Base-by-base conservation (phyloP, 768 basidiomycete genomes). In the Mycena galericulata region DNA sequence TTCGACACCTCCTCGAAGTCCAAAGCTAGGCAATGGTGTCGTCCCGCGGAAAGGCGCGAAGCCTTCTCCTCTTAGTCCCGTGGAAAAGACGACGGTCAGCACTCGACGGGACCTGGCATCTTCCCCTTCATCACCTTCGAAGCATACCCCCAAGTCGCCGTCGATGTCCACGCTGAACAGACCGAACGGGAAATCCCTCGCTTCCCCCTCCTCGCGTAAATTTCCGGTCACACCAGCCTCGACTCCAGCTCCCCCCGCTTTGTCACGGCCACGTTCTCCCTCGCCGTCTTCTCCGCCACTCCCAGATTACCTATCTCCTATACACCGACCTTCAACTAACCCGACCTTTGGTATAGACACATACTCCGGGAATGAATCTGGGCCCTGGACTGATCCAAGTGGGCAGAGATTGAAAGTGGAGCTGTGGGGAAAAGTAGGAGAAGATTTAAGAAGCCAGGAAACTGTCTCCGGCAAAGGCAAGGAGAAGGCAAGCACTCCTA, bases 321-420 rank as follows among this genome's bases (percentile, higher is more conserved):
- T 94, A 54, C 95, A 96, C 76, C 85, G 82, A 26, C 92, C 95
- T 5, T 97, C 96, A 1, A 96, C 92, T 1, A 93, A 95, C 76
- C 96, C 96, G 1, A 78, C 82, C 26, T 97, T 95, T 72, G 61
- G 83, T 1, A 79, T 93, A 20, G 90, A 96, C 73, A 76, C 84
- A 9, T 80, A 74, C 17, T 81, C 85, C 7, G 77, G 81, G 34
- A 78, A 77, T 29, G 89, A 90, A 54, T 90, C 91, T 73, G 82
- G 86, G 0, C 77, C 81, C 20, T 86, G 85, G 79, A 83, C 85
- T 2, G 83, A 92, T 73, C 76, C 86, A n/a, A 86, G 85, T 69
- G 82, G 84, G 3, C 79, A 85, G 51, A 82, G 73, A 45, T 73
- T 94, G 66, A 87, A 79, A 41, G 81, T 93, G 2, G 86, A 88